A percentile compares a stretch with the other conserved stretches of the same genome.
Evolutionary conservation across 345 rosid species (phyloP).

Genomic region (Populus deltoides): DNA sequence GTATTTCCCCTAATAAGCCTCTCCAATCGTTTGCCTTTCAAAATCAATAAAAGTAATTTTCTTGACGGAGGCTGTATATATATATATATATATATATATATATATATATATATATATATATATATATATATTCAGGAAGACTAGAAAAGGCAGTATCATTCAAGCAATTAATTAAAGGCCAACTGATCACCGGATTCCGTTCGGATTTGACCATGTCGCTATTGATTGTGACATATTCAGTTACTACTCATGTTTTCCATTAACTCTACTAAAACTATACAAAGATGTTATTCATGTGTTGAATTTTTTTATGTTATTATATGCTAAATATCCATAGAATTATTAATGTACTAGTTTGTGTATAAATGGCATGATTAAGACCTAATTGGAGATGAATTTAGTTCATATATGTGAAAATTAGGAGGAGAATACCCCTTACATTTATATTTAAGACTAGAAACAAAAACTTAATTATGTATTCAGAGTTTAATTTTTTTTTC

Average conservation of each 20-base stretch:
- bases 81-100: neutral
- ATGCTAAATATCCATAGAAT: too few relatives aligned
- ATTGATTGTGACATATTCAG: neutral
- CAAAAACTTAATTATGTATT: too few relatives aligned
- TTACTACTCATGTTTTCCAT: neutral
- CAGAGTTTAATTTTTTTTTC: too few relatives aligned
- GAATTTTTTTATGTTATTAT: too few relatives aligned
- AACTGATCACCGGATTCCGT: slow-evolving; percentile 20
- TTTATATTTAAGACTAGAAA: too few relatives aligned
- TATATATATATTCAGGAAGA: neutral
- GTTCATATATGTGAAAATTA: too few relatives aligned
- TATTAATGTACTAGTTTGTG: too few relatives aligned
- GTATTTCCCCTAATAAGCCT: neutral
- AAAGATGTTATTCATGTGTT: neutral
- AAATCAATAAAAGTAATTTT: neutral
- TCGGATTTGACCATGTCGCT: neutral
- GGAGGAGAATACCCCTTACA: too few relatives aligned
- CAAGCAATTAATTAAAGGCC: slow-evolving; percentile 23
- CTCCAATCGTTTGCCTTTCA: neutral
- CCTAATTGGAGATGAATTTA: too few relatives aligned
- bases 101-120: neutral
- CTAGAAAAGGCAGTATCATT: neutral
- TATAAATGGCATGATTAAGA: too few relatives aligned
- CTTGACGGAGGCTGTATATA: neutral
- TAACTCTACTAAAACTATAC: neutral